Evolutionary conservation across 2,329 filamentous ascomycete species (phyloP).

Genomic region (Neonectria ditissima): DNA sequence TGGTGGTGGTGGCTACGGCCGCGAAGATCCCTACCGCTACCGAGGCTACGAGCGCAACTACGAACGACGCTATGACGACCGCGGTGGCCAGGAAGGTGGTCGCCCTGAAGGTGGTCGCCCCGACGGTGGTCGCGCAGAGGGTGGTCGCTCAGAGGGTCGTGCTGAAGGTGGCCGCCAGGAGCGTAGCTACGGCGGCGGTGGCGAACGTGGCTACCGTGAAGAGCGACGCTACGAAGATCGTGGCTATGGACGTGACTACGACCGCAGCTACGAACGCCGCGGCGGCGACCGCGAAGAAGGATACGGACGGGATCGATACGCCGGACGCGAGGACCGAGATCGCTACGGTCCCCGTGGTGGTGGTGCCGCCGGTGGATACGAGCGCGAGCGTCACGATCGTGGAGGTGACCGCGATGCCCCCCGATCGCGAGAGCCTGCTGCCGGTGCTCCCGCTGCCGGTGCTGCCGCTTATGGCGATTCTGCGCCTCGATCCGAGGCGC

Average conservation of each 20-base stretch:
- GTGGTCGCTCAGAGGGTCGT: conserved; percentile 42
- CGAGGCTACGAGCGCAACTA: conserved; percentile 59
- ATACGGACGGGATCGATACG: conserved; percentile 54
- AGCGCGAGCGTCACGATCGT: conserved; percentile 63
- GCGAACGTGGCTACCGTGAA: conserved; percentile 63
- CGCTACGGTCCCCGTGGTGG: conserved; percentile 55
- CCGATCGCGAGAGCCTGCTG: conserved; percentile 55
- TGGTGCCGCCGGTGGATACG: conserved; percentile 57
- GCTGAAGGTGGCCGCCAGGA: conserved; percentile 46
- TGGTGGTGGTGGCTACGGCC: conserved; percentile 58
- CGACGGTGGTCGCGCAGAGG: conserved; percentile 47
- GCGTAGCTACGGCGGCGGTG: conserved; percentile 62
- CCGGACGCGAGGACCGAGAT: conserved; percentile 60
- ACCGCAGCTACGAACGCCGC: conserved; percentile 68
- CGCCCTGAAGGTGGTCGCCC: conserved; percentile 40
- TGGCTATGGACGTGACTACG: conserved; percentile 64
- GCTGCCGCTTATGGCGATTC: conserved; percentile 56
- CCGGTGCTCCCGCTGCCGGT: conserved; percentile 48
- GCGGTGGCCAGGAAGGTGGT: conserved; percentile 53
- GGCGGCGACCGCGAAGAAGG: conserved; percentile 52
- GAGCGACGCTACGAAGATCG: conserved; percentile 69
- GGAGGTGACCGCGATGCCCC: conserved; percentile 55
- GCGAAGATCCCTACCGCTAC: conserved; percentile 70
- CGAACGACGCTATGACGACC: conserved; percentile 61
- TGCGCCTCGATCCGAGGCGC: conserved; percentile 56